A percentile compares a stretch with the other conserved stretches of the same genome.
Evolutionary conservation across 1,284 basidiomycete genomes (phyloP).

Genomic region (Apiotrichum domesticum): DNA sequence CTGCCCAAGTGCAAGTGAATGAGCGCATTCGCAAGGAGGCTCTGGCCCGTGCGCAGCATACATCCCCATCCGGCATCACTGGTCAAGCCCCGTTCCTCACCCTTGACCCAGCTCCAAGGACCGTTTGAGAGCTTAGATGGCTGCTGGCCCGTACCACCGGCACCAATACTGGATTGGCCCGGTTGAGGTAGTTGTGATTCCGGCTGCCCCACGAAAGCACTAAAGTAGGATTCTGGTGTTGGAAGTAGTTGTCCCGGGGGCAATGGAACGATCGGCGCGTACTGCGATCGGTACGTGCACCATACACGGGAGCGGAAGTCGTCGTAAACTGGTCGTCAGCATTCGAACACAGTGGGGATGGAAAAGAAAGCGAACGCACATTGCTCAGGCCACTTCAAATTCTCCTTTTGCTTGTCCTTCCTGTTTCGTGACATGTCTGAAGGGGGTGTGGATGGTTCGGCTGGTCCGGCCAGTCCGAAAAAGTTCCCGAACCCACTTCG

Average conservation of each 20-base stretch:
- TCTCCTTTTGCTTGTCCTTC: constrained; percentile 31
- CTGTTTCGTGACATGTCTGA: constrained; percentile 5
- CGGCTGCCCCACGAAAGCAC: constrained; percentile 45
- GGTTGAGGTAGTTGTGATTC: neutral
- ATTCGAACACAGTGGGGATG: too few species aligned
- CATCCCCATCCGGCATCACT: constrained; percentile 96
- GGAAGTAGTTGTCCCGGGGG: constrained; percentile 34
- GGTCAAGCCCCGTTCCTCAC: constrained; percentile 69
- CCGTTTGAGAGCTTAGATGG: constrained; percentile 13
- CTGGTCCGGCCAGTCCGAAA: constrained; percentile 15
- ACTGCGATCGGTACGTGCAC: constrained; percentile 88
- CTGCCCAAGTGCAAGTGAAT: constrained; percentile 76
- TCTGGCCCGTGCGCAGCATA: constrained; percentile 93
- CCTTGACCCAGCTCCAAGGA: constrained; percentile 47
- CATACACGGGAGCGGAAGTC: constrained; percentile 84
- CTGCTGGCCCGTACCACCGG: neutral
- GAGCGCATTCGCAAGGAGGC: constrained; percentile 81
- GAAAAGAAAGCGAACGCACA: constrained; percentile 27
- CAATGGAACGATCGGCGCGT: constrained; percentile 67
- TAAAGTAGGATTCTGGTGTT: constrained; percentile 47
- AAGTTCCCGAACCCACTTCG: constrained; percentile 41
- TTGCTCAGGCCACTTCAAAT: constrained; percentile 41
- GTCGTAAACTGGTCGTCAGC: constrained; percentile 60
- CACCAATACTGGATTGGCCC: neutral
- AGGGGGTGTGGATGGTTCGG: constrained; percentile 5